Evolutionary conservation across 768 basidiomycete genomes (phyloP).

Genomic region (Boletus coccyginus): DNA sequence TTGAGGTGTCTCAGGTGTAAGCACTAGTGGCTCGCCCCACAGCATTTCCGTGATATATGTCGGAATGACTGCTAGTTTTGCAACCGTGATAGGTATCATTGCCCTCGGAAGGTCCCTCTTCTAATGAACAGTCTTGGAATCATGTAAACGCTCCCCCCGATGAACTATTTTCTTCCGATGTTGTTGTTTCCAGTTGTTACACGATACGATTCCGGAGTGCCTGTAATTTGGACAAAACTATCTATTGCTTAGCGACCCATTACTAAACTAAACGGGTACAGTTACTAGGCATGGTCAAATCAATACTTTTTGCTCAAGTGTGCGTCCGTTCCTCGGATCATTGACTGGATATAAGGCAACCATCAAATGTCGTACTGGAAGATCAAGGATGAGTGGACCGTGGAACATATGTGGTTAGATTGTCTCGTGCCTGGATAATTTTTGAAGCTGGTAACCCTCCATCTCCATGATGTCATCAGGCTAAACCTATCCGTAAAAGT

Average conservation of each 20-base stretch:
- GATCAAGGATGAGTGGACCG: not conserved
- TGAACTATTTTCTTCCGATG: not conserved
- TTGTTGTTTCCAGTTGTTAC: not conserved
- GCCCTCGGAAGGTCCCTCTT: not conserved
- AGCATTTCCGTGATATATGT: not conserved
- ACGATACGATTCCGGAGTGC: not conserved
- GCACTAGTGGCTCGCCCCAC: constrained; percentile 7
- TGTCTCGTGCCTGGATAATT: constrained; percentile 17
- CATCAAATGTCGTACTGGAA: constrained; percentile 14
- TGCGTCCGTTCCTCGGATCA: too few relatives aligned
- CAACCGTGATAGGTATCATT: constrained; percentile 2
- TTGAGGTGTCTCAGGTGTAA: not conserved
- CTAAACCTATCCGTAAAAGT: not conserved
- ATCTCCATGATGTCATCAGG: not conserved
- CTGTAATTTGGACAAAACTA: too few relatives aligned
- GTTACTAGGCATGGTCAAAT: too few relatives aligned
- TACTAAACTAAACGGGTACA: too few relatives aligned
- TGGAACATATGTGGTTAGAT: too few relatives aligned
- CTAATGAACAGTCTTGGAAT: not conserved
- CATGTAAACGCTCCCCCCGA: not conserved
- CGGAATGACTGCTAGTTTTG: constrained; percentile 4
- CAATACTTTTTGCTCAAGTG: too few relatives aligned
- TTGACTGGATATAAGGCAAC: constrained; percentile 12
- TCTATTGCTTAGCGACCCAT: too few relatives aligned
- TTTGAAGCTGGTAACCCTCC: constrained; percentile 11